Percentiles rank a stretch among this genome's conserved stretches.
Conservation (phyloP, 1,284 basidiomycete genomes). For the Ganoderma meredithae region DNA sequence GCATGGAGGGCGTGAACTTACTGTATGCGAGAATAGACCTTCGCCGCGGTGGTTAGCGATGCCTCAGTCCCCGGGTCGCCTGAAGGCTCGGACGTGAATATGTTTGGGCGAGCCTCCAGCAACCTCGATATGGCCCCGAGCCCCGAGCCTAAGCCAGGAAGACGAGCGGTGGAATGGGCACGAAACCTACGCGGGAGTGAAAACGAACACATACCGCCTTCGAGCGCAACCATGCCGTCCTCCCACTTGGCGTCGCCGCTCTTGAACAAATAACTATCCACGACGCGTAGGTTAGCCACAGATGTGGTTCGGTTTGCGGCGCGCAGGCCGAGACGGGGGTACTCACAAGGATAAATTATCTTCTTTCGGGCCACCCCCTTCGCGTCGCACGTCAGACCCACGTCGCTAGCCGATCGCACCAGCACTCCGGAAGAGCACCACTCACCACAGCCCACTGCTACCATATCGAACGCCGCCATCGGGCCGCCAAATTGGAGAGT, state of each 20-base stretch:
- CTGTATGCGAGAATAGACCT: conserved; percentile 69
- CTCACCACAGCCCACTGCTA: conserved; percentile 72
- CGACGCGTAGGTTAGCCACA: conserved; percentile 1
- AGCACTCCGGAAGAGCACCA: not conserved
- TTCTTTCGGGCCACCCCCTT: conserved; percentile 76
- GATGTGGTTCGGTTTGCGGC: not conserved
- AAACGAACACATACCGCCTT: conserved; percentile 64
- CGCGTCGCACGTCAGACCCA: conserved; percentile 1
- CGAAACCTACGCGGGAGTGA: not conserved
- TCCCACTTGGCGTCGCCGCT: conserved; percentile 62
- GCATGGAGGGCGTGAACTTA: conserved; percentile 40
- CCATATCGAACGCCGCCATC: conserved; percentile 66
- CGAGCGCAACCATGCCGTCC: conserved; percentile 74
- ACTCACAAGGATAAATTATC: conserved; percentile 77
- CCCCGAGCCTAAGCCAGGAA: conserved; percentile 62
- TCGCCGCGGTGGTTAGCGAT: conserved; percentile 48
- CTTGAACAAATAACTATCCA: conserved; percentile 74
- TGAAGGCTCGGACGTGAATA: conserved; percentile 49
- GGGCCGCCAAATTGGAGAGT: not conserved
- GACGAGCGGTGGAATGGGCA: not conserved
- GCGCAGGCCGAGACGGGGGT: not conserved
- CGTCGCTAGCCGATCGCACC: not conserved
- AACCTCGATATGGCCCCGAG: conserved; percentile 68
- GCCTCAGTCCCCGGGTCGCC: conserved; percentile 33
- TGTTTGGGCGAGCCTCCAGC: conserved; percentile 55